Evolutionary conservation across 192 early-diverging fungal genomes (phyloP).

Genomic region (Chytriomyces confervae): DNA sequence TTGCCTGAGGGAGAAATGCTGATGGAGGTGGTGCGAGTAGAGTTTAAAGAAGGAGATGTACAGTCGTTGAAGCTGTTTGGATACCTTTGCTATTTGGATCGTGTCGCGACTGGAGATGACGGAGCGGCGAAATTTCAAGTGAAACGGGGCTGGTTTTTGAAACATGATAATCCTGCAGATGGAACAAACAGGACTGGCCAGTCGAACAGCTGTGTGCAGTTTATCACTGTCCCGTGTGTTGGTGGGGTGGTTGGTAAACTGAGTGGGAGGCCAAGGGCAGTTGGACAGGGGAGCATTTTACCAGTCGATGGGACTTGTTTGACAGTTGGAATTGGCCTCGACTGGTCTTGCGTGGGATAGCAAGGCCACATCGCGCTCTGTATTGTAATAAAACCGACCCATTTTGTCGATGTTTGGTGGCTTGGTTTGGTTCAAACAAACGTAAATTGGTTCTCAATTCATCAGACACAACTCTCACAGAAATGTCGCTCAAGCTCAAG

Average conservation of each 20-base stretch:
- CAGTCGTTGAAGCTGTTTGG: conserved; percentile 9
- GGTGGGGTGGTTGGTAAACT: background rate
- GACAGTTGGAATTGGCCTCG: background rate
- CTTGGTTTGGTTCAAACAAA: background rate
- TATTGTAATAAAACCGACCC: background rate
- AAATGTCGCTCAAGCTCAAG: background rate
- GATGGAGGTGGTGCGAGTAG: conserved; percentile 20
- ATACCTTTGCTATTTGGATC: conserved; percentile 20
- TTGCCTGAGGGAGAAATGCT: background rate
- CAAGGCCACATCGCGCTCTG: background rate
- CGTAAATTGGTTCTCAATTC: background rate
- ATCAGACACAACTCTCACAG: background rate
- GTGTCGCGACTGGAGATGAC: background rate
- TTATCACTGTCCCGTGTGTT: background rate
- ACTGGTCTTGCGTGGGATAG: background rate
- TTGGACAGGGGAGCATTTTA: background rate
- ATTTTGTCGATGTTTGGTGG: background rate
- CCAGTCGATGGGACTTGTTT: background rate
- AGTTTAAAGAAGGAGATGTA: background rate
- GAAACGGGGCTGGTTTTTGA: background rate
- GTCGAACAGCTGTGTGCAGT: background rate
- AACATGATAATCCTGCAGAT: background rate
- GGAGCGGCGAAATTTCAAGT: background rate
- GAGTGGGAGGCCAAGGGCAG: background rate
- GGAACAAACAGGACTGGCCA: background rate